Base-by-base conservation (phyloP, 2,329 filamentous ascomycete genomes). In the Microascus cirrosus region DNA sequence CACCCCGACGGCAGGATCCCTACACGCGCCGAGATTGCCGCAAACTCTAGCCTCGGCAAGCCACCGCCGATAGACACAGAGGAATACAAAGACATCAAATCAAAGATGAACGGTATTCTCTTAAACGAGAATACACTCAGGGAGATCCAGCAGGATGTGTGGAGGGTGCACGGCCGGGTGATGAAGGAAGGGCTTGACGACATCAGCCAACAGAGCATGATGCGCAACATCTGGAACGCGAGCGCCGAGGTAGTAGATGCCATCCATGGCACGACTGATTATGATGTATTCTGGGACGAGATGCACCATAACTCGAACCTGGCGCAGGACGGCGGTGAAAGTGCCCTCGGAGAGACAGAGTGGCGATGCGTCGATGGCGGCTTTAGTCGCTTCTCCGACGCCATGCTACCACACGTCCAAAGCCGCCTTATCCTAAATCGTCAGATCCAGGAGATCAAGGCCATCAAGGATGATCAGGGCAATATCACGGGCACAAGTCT, bases 191-290 rank as follows among this genome's bases (percentile, higher is more conserved):
- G 80, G 1, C 75, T 83, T 25, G 83, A 86, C 65, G 72, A 81
- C 58, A 87, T 80, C 74, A 85, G 82, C n/a, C 84, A 86, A 63
- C 79, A 81, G 24, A 79, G 74, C 1, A 87, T 83, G 61, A 74
- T 77, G 25, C 81, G 85, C 63, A 76, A 78, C 34, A 71, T 86
- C 13, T 75, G 77, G 3, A 73, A 74, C 18, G 71, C 70, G 51
- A 68, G 77, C 7, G 81, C 82, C 59, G 76, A 79, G 62, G 81
- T 77, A 2, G 61, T 63, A 1, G 79, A 85, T 61, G 58, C 61
- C 8, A 45, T 62, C 18, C 52, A 50, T 6, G 60, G 60, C 22
- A 59, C 56, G 8, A 60, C 54, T 18, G 55, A 52, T 25, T 59
- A 56, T 4, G 61, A 61, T n/a, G 61, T 64, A 58, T 65, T 32